Conservation (phyloP, 257 asterid genomes). For the Coffea canephora region DNA sequence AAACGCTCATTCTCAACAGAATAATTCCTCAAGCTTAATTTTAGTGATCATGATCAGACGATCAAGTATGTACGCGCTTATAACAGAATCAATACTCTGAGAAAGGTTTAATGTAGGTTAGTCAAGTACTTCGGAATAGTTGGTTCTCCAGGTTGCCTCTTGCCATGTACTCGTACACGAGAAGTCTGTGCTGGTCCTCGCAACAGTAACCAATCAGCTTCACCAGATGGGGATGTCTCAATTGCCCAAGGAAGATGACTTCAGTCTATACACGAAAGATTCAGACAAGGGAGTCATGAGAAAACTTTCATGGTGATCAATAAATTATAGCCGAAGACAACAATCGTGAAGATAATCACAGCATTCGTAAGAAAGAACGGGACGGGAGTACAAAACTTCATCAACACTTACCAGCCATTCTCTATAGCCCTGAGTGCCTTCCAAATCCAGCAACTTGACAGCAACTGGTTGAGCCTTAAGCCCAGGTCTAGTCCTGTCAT, state of each 20-base stretch:
- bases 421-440: constrained; percentile 69
- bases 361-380: neutral
- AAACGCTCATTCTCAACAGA: neutral
- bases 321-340: neutral
- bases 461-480: constrained; percentile 80
- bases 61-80: neutral
- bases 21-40: neutral
- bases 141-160: constrained; percentile 77
- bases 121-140: constrained; percentile 54
- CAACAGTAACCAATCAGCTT: constrained; percentile 83
- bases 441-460: constrained; percentile 67
- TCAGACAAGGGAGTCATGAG: neutral
- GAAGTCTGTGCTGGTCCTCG: constrained; percentile 76
- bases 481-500: constrained; percentile 57
- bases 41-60: neutral
- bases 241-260: constrained; percentile 73
- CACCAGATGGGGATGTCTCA: constrained; percentile 75
- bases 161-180: constrained; percentile 81
- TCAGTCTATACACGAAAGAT: constrained; percentile 48
- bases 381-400: neutral
- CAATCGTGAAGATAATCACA: neutral
- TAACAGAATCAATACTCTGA: neutral
- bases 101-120: neutral
- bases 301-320: neutral
- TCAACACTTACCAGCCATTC: constrained; percentile 75